phyloP scores from a whole-genome alignment of 495 filamentous ascomycete genomes.

The Rusavskia elegans region DNA sequence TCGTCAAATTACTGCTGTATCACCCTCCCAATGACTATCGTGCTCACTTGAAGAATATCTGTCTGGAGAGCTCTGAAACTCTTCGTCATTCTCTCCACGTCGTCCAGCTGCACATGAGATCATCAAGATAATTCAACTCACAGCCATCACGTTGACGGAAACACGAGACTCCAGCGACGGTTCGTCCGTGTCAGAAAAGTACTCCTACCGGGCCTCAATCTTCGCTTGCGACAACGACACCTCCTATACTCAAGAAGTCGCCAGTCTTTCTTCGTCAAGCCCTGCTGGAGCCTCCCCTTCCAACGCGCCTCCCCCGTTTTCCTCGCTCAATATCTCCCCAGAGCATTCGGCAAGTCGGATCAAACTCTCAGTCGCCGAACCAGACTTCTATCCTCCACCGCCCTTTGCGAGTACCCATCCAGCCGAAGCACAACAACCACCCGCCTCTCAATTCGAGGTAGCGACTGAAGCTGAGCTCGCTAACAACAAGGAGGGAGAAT shows the following conservation, averaged over 20 bases:
- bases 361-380: conserved; percentile 39
- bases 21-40: too few relatives aligned
- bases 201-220: conserved; percentile 22
- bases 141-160: conserved; percentile 51
- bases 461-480: conserved; percentile 77
- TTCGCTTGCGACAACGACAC: conserved; percentile 31
- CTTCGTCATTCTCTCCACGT: too few relatives aligned
- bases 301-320: conserved; percentile 7
- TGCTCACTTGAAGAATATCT: too few relatives aligned
- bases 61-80: too few relatives aligned
- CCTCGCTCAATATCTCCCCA: conserved; percentile 13
- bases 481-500: conserved; percentile 60
- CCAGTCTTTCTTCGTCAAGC: background rate
- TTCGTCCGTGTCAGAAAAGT: conserved; percentile 49
- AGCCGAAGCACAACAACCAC: conserved; percentile 26
- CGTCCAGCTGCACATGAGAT: background rate
- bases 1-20: too few relatives aligned
- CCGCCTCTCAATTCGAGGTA: conserved; percentile 40
- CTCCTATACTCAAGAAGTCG: conserved; percentile 38
- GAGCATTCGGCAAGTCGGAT: conserved; percentile 30
- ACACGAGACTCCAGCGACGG: conserved; percentile 43
- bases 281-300: background rate
- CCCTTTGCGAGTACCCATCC: conserved; percentile 33
- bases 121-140: background rate
- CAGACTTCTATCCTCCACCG: conserved; percentile 41